Conservation (phyloP, 2,329 filamentous ascomycete genomes). For the Aspergillus sp. region DNA sequence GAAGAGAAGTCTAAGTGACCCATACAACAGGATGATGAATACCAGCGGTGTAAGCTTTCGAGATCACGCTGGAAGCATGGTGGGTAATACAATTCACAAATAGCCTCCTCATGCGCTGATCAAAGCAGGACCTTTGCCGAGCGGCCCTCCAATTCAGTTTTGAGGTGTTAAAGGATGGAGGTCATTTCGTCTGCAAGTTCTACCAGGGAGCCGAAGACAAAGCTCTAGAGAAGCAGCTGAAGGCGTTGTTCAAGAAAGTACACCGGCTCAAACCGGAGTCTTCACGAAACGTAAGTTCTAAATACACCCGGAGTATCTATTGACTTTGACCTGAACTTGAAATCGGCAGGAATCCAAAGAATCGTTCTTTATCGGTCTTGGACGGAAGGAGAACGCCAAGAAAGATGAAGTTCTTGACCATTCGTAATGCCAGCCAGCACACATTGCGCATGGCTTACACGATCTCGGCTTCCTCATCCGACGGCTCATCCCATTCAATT, state of each 20-base stretch:
- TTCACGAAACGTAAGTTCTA: constrained; percentile 67
- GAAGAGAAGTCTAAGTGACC: constrained; percentile 90
- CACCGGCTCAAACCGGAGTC: constrained; percentile 87
- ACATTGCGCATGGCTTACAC: constrained; percentile 7
- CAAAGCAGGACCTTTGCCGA: constrained; percentile 74
- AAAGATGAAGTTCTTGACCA: constrained; percentile 45
- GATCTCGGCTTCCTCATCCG: constrained; percentile 35
- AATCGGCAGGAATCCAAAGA: constrained; percentile 71
- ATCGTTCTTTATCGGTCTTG: constrained; percentile 77
- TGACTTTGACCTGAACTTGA: constrained; percentile 7
- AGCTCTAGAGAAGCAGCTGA: constrained; percentile 69
- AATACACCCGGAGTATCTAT: background rate
- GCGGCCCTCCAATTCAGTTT: constrained; percentile 82
- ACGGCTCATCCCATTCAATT: constrained; percentile 46
- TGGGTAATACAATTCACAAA: constrained; percentile 46
- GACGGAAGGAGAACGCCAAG: constrained; percentile 57
- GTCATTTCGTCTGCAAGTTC: constrained; percentile 96
- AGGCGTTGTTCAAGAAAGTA: constrained; percentile 74
- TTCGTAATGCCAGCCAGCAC: background rate
- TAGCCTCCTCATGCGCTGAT: background rate
- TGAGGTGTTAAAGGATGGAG: constrained; percentile 76
- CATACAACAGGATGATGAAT: constrained; percentile 98
- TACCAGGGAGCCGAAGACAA: constrained; percentile 90
- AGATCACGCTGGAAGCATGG: constrained; percentile 94
- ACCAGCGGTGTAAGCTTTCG: constrained; percentile 83